Evolutionary conservation across 2,329 filamentous ascomycete genomes (phyloP).

Genomic region (Paraphoma chrysanthemicola): DNA sequence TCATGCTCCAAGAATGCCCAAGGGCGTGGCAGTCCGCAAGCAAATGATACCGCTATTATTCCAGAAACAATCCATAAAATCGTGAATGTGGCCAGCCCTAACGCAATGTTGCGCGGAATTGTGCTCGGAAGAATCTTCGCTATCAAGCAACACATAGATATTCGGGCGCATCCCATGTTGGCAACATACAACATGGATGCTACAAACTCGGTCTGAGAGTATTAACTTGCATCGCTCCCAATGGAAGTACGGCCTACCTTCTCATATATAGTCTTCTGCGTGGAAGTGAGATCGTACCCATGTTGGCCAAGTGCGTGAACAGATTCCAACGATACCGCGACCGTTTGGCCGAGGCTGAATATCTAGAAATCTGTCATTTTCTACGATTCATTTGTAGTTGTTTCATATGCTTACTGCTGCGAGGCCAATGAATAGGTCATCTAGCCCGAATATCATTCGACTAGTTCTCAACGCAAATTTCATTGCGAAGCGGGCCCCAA

Average conservation of each 20-base stretch:
- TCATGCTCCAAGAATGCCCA: constrained; percentile 21
- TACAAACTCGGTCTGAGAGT: constrained; percentile 29
- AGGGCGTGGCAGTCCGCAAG: constrained; percentile 28
- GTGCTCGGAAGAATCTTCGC: constrained; percentile 29
- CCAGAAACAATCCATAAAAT: constrained; percentile 33
- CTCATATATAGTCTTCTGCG: constrained; percentile 20
- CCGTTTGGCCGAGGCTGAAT: constrained; percentile 37
- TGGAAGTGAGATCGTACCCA: constrained; percentile 4
- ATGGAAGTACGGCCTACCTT: no score
- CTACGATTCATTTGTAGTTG: background rate
- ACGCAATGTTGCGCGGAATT: constrained; percentile 20
- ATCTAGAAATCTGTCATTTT: constrained; percentile 20
- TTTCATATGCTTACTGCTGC: constrained; percentile 26
- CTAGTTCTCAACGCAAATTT: constrained; percentile 31
- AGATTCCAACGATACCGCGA: constrained; percentile 32
- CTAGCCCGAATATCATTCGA: constrained; percentile 18
- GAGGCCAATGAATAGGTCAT: constrained; percentile 34
- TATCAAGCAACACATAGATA: constrained; percentile 34
- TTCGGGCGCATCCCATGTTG: constrained; percentile 38
- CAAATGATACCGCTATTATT: constrained; percentile 32
- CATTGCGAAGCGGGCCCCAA: constrained; percentile 33
- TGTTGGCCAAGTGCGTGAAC: constrained; percentile 27
- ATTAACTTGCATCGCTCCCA: background rate
- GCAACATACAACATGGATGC: constrained; percentile 35
- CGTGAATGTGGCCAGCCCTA: constrained; percentile 26